Percentiles rank a stretch among this genome's conserved stretches.
phyloP scores from a whole-genome alignment of 2,329 filamentous ascomycete genomes.

The Aplosporella prunicola region DNA sequence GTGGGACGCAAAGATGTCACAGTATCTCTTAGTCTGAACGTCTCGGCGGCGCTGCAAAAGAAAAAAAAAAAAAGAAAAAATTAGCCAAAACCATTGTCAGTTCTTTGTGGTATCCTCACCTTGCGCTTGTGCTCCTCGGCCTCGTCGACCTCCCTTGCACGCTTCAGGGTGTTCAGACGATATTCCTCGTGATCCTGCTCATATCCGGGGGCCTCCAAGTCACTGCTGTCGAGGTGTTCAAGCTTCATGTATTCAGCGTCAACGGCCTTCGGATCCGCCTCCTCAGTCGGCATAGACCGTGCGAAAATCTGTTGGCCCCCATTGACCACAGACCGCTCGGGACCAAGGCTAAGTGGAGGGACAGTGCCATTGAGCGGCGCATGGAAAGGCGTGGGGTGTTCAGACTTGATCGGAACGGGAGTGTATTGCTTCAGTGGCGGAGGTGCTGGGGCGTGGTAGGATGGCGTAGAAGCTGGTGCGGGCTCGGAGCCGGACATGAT shows the following conservation, averaged over 20 bases:
- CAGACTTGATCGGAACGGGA: conserved; percentile 1
- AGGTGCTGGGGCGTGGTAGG: conserved; percentile 9
- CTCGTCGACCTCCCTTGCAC: conserved; percentile 55
- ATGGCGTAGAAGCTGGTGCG: conserved; percentile 35
- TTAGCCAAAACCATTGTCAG: conserved; percentile 11
- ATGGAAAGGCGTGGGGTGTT: conserved; percentile 1
- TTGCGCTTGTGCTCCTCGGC: conserved; percentile 57
- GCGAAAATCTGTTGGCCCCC: not conserved
- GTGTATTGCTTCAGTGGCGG: conserved; percentile 1
- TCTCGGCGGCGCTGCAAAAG: conserved; percentile 47
- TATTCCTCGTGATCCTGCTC: conserved; percentile 43
- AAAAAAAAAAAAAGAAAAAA: conserved; percentile 12
- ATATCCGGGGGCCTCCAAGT: conserved; percentile 46
- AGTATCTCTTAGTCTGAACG: conserved; percentile 46
- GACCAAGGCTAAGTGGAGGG: conserved; percentile 2
- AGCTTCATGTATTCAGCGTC: conserved; percentile 53
- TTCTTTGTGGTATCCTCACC: conserved; percentile 32
- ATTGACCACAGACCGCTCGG: conserved; percentile 4
- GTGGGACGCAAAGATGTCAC: conserved; percentile 55
- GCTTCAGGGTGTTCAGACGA: conserved; percentile 51
- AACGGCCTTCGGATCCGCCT: conserved; percentile 53
- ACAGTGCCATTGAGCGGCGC: not conserved
- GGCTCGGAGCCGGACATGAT: conserved; percentile 77
- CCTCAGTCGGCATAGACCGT: not conserved
- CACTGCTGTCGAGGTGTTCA: conserved; percentile 47